phyloP scores from a whole-genome alignment of 2,329 filamentous ascomycete genomes.

The Nemania sp. region DNA sequence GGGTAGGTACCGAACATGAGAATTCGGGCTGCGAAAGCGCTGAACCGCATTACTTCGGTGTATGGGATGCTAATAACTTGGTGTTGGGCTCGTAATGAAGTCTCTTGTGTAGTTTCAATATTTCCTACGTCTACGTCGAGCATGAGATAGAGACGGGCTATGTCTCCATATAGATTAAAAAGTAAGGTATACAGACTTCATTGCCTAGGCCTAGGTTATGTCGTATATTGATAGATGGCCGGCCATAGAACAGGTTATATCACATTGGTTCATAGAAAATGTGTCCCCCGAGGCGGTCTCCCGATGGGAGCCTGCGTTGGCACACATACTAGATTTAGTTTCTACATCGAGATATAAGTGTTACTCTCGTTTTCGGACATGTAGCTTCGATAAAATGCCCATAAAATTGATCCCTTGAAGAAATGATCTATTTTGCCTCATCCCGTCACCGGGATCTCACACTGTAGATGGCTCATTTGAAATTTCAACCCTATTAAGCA shows the following conservation, averaged over 20 bases:
- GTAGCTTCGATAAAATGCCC: neutral
- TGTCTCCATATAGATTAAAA: neutral
- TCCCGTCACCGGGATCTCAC: neutral
- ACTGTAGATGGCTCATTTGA: too few relatives aligned
- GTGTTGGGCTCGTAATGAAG: neutral
- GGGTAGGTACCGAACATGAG: conserved; percentile 2
- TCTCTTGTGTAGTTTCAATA: neutral
- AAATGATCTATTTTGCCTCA: neutral
- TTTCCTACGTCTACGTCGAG: neutral
- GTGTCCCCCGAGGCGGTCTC: conserved; percentile 26
- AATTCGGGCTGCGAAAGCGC: neutral
- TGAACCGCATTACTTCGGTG: conserved; percentile 21
- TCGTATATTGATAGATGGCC: neutral
- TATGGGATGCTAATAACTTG: neutral
- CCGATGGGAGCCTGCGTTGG: conserved; percentile 35
- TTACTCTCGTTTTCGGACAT: conserved; percentile 1
- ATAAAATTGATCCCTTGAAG: neutral
- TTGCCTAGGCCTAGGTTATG: neutral
- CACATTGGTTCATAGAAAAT: conserved; percentile 1
- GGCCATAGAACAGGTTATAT: conserved; percentile 1
- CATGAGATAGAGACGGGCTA: neutral
- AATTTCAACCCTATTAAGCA: neutral
- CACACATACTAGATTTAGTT: conserved; percentile 9
- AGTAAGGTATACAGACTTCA: neutral
- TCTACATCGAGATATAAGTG: conserved; percentile 2